Evolutionary conservation across 345 rosid species (phyloP).

Genomic region (Gossypium stocksii): DNA sequence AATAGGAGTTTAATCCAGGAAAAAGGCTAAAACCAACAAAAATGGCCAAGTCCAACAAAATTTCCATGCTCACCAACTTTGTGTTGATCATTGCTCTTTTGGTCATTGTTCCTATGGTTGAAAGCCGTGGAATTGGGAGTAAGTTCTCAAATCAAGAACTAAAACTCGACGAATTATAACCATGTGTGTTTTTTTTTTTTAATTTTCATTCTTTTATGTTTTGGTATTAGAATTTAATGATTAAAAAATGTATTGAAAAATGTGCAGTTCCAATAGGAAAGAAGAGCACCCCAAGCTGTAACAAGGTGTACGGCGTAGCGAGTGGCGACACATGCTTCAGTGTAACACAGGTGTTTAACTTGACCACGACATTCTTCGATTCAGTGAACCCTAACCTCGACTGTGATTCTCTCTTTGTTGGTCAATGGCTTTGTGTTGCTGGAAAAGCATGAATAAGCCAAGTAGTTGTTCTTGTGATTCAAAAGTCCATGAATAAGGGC

Average conservation of each 20-base stretch:
- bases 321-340: background rate
- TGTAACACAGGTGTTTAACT: background rate
- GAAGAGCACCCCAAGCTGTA: background rate
- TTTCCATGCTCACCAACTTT: background rate
- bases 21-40: background rate
- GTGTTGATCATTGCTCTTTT: conserved; percentile 1
- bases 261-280: background rate
- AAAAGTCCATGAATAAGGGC: too few relatives aligned
- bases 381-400: conserved; percentile 27
- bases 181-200: background rate
- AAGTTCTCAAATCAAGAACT: background rate
- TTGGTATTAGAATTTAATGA: background rate
- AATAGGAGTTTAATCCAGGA: background rate
- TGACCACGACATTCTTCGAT: background rate
- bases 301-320: background rate
- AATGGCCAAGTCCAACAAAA: conserved; percentile 15
- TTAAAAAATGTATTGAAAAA: background rate
- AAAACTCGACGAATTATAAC: background rate
- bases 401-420: conserved; percentile 25
- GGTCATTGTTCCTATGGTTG: background rate
- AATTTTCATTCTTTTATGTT: background rate
- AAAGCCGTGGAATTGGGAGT: background rate
- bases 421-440: conserved; percentile 37
- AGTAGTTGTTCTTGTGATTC: too few relatives aligned
- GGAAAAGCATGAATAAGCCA: conserved; percentile 5